Base-by-base conservation (phyloP, 495 filamentous ascomycete genomes). In the Chaetomium tenue region DNA sequence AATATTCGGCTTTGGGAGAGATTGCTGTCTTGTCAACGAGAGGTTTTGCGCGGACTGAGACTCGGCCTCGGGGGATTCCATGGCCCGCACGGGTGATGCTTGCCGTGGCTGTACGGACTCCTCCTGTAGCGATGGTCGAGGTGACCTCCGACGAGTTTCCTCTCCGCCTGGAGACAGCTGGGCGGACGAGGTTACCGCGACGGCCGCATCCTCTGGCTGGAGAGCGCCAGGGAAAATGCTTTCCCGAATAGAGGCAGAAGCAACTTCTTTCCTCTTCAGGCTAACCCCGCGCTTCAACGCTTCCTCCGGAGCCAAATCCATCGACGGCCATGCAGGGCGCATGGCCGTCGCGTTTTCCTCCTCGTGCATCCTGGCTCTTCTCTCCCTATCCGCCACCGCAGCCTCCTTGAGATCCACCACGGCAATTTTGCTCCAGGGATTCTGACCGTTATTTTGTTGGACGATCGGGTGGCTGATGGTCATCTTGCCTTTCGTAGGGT, bases 381-480 rank as follows among this genome's bases (percentile, higher is more conserved):
- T 74, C 51, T 82, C 76, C 60, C 72, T 77, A 58, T 84, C 83
- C 18, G 79, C 76, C 22, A 56, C 64, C 3, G 78, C 81, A 40
- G 83, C 83, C 2, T 77, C 76, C 46, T 75, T 69, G 47, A 85
- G 65, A 55, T 79, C 81, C 50, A 84, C 74, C 16, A 80, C 80
- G 18, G 75, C 65, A 62, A 82, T 81, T 66, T 76, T 75, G 67
- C 74, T 74, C 55, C 83, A 64, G 15, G 78, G 72, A 58, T 80
- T 77, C 33, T 67, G 67, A 60, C 58, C 64, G 39, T 72, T 72
- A 47, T 75, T 70, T n/a, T 72, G 68, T 63, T 77, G 70, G 44
- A 81, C 61, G 56, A 85, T 73, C 26, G 83, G 83, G n/a, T 77
- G 74, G 25, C 82, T 80, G 54, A 85, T 85, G 13, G 71, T 65